Conservation (phyloP, 345 rosid genomes). For the Conringia planisiliqua region DNA sequence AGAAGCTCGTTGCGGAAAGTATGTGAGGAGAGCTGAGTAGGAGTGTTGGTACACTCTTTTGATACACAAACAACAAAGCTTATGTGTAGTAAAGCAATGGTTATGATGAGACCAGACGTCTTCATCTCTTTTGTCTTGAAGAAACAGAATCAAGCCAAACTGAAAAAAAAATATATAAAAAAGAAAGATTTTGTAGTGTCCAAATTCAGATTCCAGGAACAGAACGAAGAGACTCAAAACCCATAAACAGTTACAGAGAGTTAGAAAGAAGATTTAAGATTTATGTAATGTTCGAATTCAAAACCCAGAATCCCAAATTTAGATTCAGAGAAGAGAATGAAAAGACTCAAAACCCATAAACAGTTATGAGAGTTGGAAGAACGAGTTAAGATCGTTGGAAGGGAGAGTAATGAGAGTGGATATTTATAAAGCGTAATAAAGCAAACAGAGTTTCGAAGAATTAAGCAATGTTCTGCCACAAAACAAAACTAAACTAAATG, state of each 20-base stretch:
- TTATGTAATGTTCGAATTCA: not conserved
- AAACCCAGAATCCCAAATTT: constrained; percentile 2
- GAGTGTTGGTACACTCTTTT: constrained; percentile 88
- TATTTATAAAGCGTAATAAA: constrained; percentile 29
- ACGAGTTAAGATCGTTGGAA: not conserved
- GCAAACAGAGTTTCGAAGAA: constrained; percentile 3
- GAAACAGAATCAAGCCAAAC: not conserved
- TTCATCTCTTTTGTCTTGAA: not conserved
- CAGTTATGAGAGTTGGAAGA: not conserved
- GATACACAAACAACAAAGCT: constrained; percentile 28
- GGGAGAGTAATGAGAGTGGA: constrained; percentile 13
- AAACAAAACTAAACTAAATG: not conserved
- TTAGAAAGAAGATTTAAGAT: not conserved
- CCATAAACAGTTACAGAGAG: not conserved
- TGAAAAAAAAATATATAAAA: not conserved
- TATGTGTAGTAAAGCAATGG: not conserved
- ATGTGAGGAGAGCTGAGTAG: constrained; percentile 68
- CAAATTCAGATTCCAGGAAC: not conserved
- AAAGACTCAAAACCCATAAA: not conserved
- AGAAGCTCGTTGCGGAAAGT: constrained; percentile 61
- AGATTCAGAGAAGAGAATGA: constrained; percentile 1
- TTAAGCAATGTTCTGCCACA: constrained; percentile 31
- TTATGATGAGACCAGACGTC: not conserved
- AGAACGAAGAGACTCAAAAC: not conserved
- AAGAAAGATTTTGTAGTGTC: too few relatives aligned